These are phyloP conservation scores for Fusarium beomiforme DNA, from an alignment of 2,329 filamentous ascomycete species.

Conservation along the genomic window DNA sequence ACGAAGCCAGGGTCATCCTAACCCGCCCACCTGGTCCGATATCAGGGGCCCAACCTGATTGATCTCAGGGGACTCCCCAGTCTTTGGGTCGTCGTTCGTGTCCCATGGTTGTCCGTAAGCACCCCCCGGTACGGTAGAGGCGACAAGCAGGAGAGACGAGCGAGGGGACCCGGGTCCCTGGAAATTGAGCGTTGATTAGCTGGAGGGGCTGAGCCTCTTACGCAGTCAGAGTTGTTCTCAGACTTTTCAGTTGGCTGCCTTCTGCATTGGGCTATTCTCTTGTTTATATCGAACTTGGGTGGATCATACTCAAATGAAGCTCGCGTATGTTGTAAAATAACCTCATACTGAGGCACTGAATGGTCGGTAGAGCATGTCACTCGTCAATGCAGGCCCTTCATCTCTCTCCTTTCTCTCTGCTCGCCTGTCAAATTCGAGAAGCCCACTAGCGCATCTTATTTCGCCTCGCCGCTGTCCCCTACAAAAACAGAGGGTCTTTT, in stretches of 20 bases:
- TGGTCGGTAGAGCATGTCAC: conserved; percentile 10
- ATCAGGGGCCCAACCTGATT: conserved; percentile 34
- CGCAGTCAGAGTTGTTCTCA: conserved; percentile 3
- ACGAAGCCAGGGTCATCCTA: conserved; percentile 38
- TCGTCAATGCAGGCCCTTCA: conserved; percentile 3
- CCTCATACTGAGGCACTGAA: background rate
- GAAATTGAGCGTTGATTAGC: conserved; percentile 38
- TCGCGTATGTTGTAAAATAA: conserved; percentile 8
- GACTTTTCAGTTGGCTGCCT: background rate
- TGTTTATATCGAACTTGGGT: conserved; percentile 1
- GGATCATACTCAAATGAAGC: conserved; percentile 13
- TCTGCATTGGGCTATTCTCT: background rate
- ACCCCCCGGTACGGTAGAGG: background rate
- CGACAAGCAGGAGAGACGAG: background rate
- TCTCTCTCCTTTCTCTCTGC: conserved; percentile 16
- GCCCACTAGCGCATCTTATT: conserved; percentile 16
- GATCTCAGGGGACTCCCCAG: conserved; percentile 38
- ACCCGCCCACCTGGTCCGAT: conserved; percentile 36
- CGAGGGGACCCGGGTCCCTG: conserved; percentile 33
- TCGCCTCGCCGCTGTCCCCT: conserved; percentile 22
- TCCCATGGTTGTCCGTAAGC: conserved; percentile 20
- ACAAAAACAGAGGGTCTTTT: background rate
- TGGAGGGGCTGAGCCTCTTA: conserved; percentile 11
- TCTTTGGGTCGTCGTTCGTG: conserved; percentile 29
- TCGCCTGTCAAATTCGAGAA: conserved; percentile 30